Conservation (phyloP, 2,329 filamentous ascomycete genomes). For the Achaetomium macrosporum region DNA sequence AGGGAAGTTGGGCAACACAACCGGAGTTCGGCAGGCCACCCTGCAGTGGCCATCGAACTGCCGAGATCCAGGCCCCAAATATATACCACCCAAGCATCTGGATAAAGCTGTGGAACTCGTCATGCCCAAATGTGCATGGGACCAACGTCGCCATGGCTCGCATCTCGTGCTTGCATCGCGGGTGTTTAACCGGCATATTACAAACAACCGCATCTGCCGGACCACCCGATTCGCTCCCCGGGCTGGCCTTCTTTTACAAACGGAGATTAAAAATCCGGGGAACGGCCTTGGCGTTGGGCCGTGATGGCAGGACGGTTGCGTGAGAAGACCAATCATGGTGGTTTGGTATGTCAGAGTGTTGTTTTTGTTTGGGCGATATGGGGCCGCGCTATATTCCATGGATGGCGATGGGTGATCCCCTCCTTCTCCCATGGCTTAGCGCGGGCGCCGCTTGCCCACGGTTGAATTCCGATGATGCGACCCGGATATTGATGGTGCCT, state of each 20-base stretch:
- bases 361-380: slow-evolving; percentile 7
- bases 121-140: not conserved
- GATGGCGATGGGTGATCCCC: not conserved
- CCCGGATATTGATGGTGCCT: slow-evolving; percentile 20
- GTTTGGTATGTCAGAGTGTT: not conserved
- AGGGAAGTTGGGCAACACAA: too few species aligned
- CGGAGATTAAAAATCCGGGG: slow-evolving; percentile 24
- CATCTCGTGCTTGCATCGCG: too few species aligned
- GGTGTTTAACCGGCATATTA: slow-evolving; percentile 11
- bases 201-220: slow-evolving; percentile 10
- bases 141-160: not conserved
- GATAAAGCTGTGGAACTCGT: not conserved
- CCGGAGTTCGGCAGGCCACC: too few species aligned
- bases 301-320: not conserved
- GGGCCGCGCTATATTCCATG: not conserved
- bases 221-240: slow-evolving; percentile 17
- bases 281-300: slow-evolving; percentile 13
- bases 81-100: not conserved
- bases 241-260: slow-evolving; percentile 4
- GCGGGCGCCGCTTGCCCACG: slow-evolving; percentile 3
- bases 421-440: not conserved
- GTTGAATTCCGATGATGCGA: slow-evolving; percentile 18
- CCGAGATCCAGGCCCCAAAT: not conserved
- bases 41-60: not conserved
- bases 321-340: not conserved